These are phyloP conservation scores for Globisporangium lucens DNA, from an alignment of 352 stramenopile genomes.

Conservation along the genomic window DNA sequence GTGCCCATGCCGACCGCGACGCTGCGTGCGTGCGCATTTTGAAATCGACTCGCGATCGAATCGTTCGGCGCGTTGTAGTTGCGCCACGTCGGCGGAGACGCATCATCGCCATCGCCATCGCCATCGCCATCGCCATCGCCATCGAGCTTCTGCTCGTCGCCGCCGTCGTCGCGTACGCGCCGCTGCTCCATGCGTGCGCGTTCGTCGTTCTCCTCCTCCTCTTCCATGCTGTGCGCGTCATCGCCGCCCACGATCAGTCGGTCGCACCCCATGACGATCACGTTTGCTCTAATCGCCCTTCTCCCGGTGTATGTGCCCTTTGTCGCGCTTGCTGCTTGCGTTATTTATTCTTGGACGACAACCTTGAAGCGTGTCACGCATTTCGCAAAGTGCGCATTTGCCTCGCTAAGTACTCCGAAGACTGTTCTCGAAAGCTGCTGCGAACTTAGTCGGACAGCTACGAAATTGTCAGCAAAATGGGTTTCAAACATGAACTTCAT, in stretches of 20 bases:
- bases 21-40: constrained; percentile 2
- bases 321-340: constrained; percentile 1
- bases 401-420: neutral
- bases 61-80: constrained; percentile 11
- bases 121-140: constrained; percentile 11
- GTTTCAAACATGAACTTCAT: neutral
- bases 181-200: constrained; percentile 5
- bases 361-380: neutral
- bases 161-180: neutral
- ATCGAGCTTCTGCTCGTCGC: constrained; percentile 16
- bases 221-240: constrained; percentile 3
- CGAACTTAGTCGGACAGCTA: neutral
- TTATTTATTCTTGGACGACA: neutral
- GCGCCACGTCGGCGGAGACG: constrained; percentile 1
- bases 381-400: neutral
- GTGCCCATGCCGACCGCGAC: neutral
- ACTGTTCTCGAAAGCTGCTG: neutral
- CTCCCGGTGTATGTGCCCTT: neutral
- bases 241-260: constrained; percentile 32
- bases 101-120: constrained; percentile 3
- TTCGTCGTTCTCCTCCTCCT: constrained; percentile 4
- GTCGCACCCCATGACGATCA: constrained; percentile 52
- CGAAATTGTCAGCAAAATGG: neutral
- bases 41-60: neutral
- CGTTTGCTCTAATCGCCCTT: neutral